Conservation (phyloP, 805 yeast genomes). For the Kurtzmaniella fragi region DNA sequence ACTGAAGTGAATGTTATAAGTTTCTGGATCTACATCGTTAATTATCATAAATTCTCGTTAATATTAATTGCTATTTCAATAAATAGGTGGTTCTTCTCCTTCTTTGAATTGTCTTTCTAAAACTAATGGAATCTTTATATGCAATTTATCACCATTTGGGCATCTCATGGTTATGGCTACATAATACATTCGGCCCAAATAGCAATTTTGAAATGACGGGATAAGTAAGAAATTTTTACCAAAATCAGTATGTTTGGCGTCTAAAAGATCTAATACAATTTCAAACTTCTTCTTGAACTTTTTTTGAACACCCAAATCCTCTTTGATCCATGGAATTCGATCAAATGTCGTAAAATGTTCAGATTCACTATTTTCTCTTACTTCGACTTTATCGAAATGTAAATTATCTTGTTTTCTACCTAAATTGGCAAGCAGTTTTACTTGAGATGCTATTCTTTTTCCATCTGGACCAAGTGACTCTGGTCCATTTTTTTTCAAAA, state of each 20-base stretch:
- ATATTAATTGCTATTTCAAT: background rate
- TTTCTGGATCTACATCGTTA: too few species aligned
- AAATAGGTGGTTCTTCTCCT: background rate
- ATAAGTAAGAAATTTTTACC: slow-evolving; percentile 25
- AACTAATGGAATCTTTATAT: slow-evolving; percentile 22
- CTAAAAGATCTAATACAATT: slow-evolving; percentile 19
- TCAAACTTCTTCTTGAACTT: slow-evolving; percentile 17
- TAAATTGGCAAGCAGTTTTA: slow-evolving; percentile 27
- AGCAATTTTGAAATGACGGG: slow-evolving; percentile 37
- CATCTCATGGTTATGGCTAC: slow-evolving; percentile 19
- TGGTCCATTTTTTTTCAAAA: slow-evolving; percentile 18
- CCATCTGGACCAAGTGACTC: slow-evolving; percentile 22
- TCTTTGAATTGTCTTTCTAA: slow-evolving; percentile 13
- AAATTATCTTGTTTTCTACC: slow-evolving; percentile 23
- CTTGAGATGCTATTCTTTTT: slow-evolving; percentile 21
- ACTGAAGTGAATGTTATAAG: too few species aligned
- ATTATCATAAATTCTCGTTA: background rate
- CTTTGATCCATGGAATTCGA: slow-evolving; percentile 17
- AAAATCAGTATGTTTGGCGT: slow-evolving; percentile 12
- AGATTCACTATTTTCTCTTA: background rate
- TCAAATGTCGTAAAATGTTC: slow-evolving; percentile 4
- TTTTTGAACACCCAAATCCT: slow-evolving; percentile 7
- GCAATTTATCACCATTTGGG: slow-evolving; percentile 18
- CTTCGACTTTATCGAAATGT: slow-evolving; percentile 12
- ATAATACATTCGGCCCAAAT: slow-evolving; percentile 29